Conservation (phyloP, 2,329 filamentous ascomycete species). For the Ophiostoma montium region DNA sequence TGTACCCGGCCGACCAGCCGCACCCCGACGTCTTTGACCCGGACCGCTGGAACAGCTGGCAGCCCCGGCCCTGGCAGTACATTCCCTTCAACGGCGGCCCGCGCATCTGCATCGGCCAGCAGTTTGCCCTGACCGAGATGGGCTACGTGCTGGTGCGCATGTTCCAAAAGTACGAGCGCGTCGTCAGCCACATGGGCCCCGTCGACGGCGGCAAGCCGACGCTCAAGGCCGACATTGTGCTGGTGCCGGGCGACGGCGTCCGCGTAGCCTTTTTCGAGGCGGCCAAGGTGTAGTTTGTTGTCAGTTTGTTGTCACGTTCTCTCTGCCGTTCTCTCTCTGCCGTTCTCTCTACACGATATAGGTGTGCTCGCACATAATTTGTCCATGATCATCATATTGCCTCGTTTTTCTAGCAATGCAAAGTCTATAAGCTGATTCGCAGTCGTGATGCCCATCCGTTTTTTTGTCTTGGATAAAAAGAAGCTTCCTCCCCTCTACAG, state of each 20-base stretch:
- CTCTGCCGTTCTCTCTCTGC: no score
- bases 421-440: background rate
- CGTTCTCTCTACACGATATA: no score
- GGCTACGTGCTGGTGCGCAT: conserved; percentile 57
- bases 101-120: conserved; percentile 63
- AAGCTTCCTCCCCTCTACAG: conserved; percentile 13
- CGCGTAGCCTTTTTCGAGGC: conserved; percentile 40
- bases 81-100: conserved; percentile 65
- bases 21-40: conserved; percentile 43
- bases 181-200: conserved; percentile 43
- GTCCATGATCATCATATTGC: background rate
- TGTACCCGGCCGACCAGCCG: conserved; percentile 39
- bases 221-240: conserved; percentile 45
- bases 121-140: conserved; percentile 70
- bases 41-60: conserved; percentile 51
- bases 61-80: conserved; percentile 55
- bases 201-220: conserved; percentile 38
- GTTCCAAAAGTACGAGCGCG: conserved; percentile 54
- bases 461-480: background rate
- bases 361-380: background rate
- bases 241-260: conserved; percentile 46
- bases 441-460: background rate
- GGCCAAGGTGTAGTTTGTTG: conserved; percentile 14
- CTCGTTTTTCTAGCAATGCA: background rate
- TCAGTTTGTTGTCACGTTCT: no score